These are phyloP conservation scores for Nemania sp. DNA, from an alignment of 2,329 filamentous ascomycete genomes.

Conservation along the genomic window DNA sequence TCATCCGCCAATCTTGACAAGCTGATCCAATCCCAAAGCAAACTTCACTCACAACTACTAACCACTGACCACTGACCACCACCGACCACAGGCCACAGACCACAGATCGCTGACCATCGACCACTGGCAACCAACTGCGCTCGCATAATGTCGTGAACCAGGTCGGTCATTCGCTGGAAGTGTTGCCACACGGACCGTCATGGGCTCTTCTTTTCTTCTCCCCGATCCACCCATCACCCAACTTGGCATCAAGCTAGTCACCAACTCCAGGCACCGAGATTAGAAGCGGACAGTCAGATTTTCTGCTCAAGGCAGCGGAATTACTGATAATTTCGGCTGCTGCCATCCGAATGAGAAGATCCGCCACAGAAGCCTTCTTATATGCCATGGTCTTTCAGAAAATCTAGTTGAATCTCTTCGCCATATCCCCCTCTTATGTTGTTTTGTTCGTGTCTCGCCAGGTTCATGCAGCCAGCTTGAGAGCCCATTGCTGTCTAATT, in stretches of 20 bases:
- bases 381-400: constrained; percentile 1
- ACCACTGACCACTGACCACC: not conserved
- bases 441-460: not conserved
- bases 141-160: not conserved
- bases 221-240: constrained; percentile 9
- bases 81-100: not conserved
- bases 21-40: not conserved
- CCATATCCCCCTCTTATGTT: not conserved
- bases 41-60: not conserved
- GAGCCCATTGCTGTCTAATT: not conserved
- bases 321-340: constrained; percentile 8
- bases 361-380: not conserved
- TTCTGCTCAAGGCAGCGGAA: constrained; percentile 28
- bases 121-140: not conserved
- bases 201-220: not conserved
- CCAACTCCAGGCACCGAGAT: constrained; percentile 29
- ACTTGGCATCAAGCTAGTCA: constrained; percentile 1
- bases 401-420: not conserved
- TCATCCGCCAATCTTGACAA: not conserved
- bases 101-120: too few relatives aligned
- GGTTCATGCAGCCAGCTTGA: constrained; percentile 9
- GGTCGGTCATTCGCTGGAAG: not conserved
- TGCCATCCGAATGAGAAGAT: not conserved
- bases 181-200: not conserved
- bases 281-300: constrained; percentile 11